Evolutionary conservation across 2,329 filamentous ascomycete genomes (phyloP).

Genomic region (Pseudogymnoascus pannorum): DNA sequence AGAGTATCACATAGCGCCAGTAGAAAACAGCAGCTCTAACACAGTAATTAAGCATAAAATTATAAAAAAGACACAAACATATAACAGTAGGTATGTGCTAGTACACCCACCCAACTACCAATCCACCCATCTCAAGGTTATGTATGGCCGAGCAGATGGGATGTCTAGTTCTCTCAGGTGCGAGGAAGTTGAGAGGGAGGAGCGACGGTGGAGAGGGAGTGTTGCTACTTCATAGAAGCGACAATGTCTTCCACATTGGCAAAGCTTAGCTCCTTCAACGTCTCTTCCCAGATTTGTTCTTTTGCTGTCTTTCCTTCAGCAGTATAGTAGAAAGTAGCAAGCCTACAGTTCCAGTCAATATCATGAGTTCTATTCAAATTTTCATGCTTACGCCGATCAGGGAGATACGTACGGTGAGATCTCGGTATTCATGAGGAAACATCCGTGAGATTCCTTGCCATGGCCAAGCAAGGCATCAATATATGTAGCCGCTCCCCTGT

Average conservation of each 20-base stretch:
- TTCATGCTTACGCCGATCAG: background rate
- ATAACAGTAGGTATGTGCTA: too few relatives aligned
- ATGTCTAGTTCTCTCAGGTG: too few relatives aligned
- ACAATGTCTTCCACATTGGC: constrained; percentile 20
- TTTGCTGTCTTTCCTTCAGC: constrained; percentile 29
- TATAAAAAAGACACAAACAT: too few relatives aligned
- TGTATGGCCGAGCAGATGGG: too few relatives aligned
- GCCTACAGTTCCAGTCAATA: constrained; percentile 19
- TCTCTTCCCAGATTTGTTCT: constrained; percentile 35
- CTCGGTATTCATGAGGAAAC: constrained; percentile 41
- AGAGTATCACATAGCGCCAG: too few relatives aligned
- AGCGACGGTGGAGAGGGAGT: too few relatives aligned
- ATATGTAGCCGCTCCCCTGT: constrained; percentile 39
- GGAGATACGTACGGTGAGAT: constrained; percentile 36
- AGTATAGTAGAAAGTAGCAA: constrained; percentile 28
- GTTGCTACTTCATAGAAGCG: constrained; percentile 8
- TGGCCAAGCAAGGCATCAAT: constrained; percentile 39
- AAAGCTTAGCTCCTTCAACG: constrained; percentile 31
- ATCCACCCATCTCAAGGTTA: too few relatives aligned
- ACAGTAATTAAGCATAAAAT: too few relatives aligned
- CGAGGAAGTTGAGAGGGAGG: too few relatives aligned
- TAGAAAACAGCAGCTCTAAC: too few relatives aligned
- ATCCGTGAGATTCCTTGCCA: constrained; percentile 44
- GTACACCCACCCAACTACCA: too few relatives aligned
- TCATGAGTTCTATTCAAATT: background rate